These are phyloP conservation scores for Rubia tinctorum DNA, from an alignment of 305 asterid genomes.

Conservation along the genomic window DNA sequence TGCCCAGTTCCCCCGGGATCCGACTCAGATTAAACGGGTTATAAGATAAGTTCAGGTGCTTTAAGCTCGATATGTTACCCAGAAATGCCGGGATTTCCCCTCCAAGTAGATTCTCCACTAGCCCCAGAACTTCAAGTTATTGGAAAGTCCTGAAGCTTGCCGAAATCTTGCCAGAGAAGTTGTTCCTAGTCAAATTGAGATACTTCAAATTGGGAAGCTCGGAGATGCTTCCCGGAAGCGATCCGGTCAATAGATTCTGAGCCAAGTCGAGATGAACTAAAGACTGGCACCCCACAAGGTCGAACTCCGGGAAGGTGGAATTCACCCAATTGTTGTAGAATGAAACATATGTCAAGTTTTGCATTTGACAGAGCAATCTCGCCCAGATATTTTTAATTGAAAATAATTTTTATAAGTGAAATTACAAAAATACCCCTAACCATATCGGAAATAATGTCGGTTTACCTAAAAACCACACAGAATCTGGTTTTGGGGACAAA, in stretches of 20 bases:
- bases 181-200: slow-evolving; percentile 80
- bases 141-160: slow-evolving; percentile 58
- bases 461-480: no score
- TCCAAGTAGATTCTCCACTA: slow-evolving; percentile 70
- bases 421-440: no score
- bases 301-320: slow-evolving; percentile 47
- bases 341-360: slow-evolving; percentile 45
- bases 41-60: slow-evolving; percentile 82
- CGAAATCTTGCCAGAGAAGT: slow-evolving; percentile 82
- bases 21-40: slow-evolving; percentile 79
- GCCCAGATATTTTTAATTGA: slow-evolving; percentile 32
- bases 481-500: no score
- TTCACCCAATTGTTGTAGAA: slow-evolving; percentile 67
- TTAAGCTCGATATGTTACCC: slow-evolving; percentile 69
- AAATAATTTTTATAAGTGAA: no score
- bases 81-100: slow-evolving; percentile 68
- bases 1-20: slow-evolving; percentile 79
- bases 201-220: slow-evolving; percentile 56
- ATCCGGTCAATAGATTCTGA: slow-evolving; percentile 70
- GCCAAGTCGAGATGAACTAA: slow-evolving; percentile 74
- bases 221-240: slow-evolving; percentile 45
- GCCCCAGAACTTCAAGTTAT: slow-evolving; percentile 71
- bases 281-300: slow-evolving; percentile 43
- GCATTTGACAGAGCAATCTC: slow-evolving; percentile 52
- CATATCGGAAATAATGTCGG: no score